Evolutionary conservation across 441 rosid genomes (phyloP).

Genomic region (Bruguiera hainesii): DNA sequence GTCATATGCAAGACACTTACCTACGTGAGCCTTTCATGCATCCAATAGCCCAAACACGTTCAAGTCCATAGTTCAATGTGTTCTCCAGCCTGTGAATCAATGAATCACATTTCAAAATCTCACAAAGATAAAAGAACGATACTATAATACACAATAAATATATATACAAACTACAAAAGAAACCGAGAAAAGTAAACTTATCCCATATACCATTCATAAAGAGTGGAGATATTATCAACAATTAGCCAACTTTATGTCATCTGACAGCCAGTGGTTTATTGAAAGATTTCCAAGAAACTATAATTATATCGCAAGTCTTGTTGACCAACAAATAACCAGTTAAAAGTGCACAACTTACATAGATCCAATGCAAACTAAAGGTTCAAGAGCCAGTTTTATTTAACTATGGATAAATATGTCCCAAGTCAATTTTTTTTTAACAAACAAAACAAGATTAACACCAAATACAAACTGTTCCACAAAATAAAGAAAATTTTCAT

Average conservation of each 20-base stretch:
- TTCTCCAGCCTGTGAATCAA: slow-evolving; percentile 71
- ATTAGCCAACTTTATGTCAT: slow-evolving; percentile 3
- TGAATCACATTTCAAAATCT: slow-evolving; percentile 3
- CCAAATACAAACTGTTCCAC: background rate
- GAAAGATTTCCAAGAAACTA: background rate
- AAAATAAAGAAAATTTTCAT: background rate
- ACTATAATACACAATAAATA: background rate
- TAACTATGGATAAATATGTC: background rate
- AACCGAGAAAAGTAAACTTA: too few relatives aligned
- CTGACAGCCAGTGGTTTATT: background rate
- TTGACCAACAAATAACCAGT: slow-evolving; percentile 5
- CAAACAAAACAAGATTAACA: too few relatives aligned
- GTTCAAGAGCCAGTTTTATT: background rate
- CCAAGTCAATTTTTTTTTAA: background rate
- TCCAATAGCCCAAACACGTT: slow-evolving; percentile 87
- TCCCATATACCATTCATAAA: background rate
- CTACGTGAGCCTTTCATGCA: slow-evolving; percentile 69
- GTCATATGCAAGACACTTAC: slow-evolving; percentile 40
- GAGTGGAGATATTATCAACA: background rate
- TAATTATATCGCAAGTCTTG: background rate
- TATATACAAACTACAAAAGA: background rate
- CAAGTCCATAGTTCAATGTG: slow-evolving; percentile 84
- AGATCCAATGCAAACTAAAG: background rate
- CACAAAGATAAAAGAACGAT: background rate
- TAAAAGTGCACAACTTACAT: too few relatives aligned